Base-by-base conservation (phyloP, 345 rosid genomes). In the Melaleuca alternifolia region DNA sequence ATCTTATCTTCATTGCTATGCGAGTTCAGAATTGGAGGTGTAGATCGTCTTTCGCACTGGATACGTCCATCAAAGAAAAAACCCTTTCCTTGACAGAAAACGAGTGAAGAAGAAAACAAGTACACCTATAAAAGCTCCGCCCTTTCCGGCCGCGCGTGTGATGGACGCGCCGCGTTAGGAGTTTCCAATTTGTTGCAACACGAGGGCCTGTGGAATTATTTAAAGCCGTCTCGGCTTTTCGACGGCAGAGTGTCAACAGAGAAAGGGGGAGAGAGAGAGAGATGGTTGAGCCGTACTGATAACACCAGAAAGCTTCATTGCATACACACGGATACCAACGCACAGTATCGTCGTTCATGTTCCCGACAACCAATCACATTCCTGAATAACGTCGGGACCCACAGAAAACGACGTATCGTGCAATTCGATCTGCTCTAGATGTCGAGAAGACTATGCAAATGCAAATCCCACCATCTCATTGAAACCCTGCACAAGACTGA, bases 271-370 rank as follows among this genome's bases (percentile, higher is more conserved):
- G 23, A 15, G 77, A 30, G 79, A 88, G 92, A 91, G 82, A 71
- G 93, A 91, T 90, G 84, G 93, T 86, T 89, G 93, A 51, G 92
- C 88, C 15, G 86, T 77, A 44, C 88, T 51, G 37, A 28, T 37
- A 28, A 6, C 13, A 12, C 52, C 50, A 9, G 37, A 50, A 51
- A 48, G 10, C 59, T 50, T 24, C 10, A 2, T 77, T 46, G 24
- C 21, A 12, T 51, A 26, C 65, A 16, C 13, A 77, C 24, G 54
- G 6, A 21, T 7, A 37, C 51, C 41, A 13, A 18, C 15, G 20
- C 15, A 4, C 11, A 21, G 24, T 4, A 9, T 71, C 24, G 48
- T 16, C 46, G 4, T 71, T 33, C 79, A 18, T 71, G 46, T 46
- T 71, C 48, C 79, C 48, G 24, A 71, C 48, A 18, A 33, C 79